Conservation (phyloP, 495 filamentous ascomycete genomes). For the Annulohypoxylon nitens region DNA sequence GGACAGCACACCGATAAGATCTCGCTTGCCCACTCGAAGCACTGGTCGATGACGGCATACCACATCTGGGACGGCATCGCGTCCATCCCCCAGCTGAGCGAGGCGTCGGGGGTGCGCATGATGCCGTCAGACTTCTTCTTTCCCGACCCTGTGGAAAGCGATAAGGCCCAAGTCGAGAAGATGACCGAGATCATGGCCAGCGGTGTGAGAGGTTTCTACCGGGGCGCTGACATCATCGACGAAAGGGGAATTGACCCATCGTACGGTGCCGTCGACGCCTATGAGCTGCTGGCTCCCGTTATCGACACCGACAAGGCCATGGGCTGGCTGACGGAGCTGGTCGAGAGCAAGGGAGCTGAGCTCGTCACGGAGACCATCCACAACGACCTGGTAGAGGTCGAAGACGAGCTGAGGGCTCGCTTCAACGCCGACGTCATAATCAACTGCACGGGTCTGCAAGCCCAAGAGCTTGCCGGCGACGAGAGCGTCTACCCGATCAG, state of each 20-base stretch:
- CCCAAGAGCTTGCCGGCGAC: constrained; percentile 55
- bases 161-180: constrained; percentile 52
- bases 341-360: constrained; percentile 61
- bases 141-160: constrained; percentile 52
- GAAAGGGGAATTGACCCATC: constrained; percentile 53
- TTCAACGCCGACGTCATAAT: constrained; percentile 62
- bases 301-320: constrained; percentile 67
- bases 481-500: constrained; percentile 58
- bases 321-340: constrained; percentile 59
- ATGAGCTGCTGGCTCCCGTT: constrained; percentile 61
- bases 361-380: constrained; percentile 57
- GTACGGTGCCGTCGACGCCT: constrained; percentile 63
- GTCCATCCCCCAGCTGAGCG: constrained; percentile 48
- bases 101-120: constrained; percentile 60
- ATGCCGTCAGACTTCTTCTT: constrained; percentile 59
- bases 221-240: constrained; percentile 54
- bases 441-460: constrained; percentile 62
- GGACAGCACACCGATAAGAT: constrained; percentile 61
- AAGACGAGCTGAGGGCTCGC: constrained; percentile 51
- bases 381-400: constrained; percentile 57
- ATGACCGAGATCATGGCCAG: constrained; percentile 56
- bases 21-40: constrained; percentile 56
- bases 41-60: constrained; percentile 62
- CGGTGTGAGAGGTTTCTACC: constrained; percentile 56
- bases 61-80: constrained; percentile 59